phyloP scores from a whole-genome alignment of 1,284 basidiomycete species.

The Cryptococcus sp. region DNA sequence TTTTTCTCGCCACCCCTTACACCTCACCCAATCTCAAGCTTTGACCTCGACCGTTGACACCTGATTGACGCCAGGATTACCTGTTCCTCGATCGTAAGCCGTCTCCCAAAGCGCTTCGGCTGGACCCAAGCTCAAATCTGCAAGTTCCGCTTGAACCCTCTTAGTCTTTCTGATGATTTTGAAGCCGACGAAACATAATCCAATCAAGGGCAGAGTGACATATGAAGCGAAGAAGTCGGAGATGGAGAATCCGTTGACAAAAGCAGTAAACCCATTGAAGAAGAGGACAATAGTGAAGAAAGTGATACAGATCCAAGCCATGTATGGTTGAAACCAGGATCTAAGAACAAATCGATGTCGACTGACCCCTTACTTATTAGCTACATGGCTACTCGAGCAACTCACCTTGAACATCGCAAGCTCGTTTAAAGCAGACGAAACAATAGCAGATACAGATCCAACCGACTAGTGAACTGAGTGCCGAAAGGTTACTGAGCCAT shows the following conservation, averaged over 20 bases:
- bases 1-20: too few species aligned
- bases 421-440: neutral
- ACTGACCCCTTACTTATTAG: neutral
- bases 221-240: neutral
- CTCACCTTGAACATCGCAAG: neutral
- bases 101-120: too few species aligned
- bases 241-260: neutral
- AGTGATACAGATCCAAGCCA: neutral
- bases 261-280: neutral
- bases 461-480: neutral
- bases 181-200: neutral
- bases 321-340: neutral
- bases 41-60: too few species aligned
- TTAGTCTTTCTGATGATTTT: neutral
- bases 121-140: too few species aligned
- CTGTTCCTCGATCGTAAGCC: too few species aligned
- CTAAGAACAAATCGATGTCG: neutral
- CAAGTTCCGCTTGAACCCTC: too few species aligned
- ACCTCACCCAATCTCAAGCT: too few species aligned
- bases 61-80: too few species aligned
- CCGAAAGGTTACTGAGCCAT: neutral
- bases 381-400: neutral
- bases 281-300: neutral
- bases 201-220: neutral
- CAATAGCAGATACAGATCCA: neutral